Evolutionary conservation across 2,329 filamentous ascomycete genomes (phyloP), one percentile per base, ranked within the genome.

Genomic region (Aspergillus alliaceus): DNA sequence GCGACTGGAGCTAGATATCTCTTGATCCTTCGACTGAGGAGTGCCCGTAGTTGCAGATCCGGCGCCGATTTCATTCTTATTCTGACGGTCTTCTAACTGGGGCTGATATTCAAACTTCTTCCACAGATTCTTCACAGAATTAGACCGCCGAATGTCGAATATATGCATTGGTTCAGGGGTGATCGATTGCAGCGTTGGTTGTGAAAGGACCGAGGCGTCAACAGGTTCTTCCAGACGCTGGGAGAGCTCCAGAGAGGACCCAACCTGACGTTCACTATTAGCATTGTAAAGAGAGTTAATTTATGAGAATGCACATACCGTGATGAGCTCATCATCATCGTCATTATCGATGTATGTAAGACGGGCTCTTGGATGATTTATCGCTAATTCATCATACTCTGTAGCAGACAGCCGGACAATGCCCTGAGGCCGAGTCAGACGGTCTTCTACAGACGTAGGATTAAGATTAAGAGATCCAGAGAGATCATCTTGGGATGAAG

Each of bases 261-360:
- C 79, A 57, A 81, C 74, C 77, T 79, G 52, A 29, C 25, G 37
- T 44, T 29, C 47, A 51, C 7, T 15, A 54, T 70, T 53, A 71
- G 63, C 7, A 35, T 25, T 27, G 14, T 32, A 14, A 25, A 4
- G 12, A 35, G 34, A 25, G 40, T 18, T 7, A 11, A 27, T 39
- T 22, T 44, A 22, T 31, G n/a, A n/a, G 2, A 46, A 7, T 22
- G 20, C 6, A 66, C 74, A 68, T 64, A 79, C 78, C 6, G 75
- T 80, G 54, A 81, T 77, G 31, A 70, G 66, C 54, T 79, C 77
- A 2, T 75, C 75, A 59, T 80, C 77, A 58, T 80, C 77, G n/a
- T n/a, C n/a, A 27, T 78, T 74, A 63, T 81, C 79, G 53, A 75
- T 49, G 58, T 80, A 81, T 20, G 68, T 76, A 44, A 81, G 61